phyloP scores from a whole-genome alignment of 2,329 filamentous ascomycete genomes.

The Seiridium cupressi region DNA sequence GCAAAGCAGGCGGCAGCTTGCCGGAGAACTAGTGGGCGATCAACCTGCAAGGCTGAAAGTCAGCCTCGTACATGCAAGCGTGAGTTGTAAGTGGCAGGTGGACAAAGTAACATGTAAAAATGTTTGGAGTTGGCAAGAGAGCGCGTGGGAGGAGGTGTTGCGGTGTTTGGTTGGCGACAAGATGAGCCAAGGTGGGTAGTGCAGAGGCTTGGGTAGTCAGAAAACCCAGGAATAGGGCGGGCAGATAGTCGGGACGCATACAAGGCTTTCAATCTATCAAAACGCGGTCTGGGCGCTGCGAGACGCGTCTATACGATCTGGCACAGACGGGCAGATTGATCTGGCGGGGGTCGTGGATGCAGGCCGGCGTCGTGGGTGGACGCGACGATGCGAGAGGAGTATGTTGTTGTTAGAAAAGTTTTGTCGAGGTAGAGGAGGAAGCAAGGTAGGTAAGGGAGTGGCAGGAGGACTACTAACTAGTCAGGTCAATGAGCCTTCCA shows the following conservation, averaged over 20 bases:
- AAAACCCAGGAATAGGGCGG: constrained; percentile 2
- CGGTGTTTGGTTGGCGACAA: constrained; percentile 15
- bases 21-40: constrained; percentile 16
- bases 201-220: constrained; percentile 7
- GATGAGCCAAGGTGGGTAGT: constrained; percentile 13
- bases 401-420: constrained; percentile 6
- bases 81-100: not conserved
- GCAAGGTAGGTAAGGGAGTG: constrained; percentile 8
- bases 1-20: constrained; percentile 1
- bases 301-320: constrained; percentile 7
- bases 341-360: constrained; percentile 11
- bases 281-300: constrained; percentile 6
- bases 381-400: not conserved
- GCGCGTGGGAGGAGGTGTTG: constrained; percentile 20
- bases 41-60: constrained; percentile 41
- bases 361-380: not conserved
- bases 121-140: constrained; percentile 18
- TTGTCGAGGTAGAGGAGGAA: constrained; percentile 3
- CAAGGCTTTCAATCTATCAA: not conserved
- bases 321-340: not conserved
- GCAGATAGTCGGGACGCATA: not conserved
- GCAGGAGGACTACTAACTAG: not conserved
- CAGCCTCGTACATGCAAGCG: constrained; percentile 28
- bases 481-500: not conserved
- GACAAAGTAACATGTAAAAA: not conserved